Conservation (phyloP, 768 basidiomycete species). For the Russula lepida region DNA sequence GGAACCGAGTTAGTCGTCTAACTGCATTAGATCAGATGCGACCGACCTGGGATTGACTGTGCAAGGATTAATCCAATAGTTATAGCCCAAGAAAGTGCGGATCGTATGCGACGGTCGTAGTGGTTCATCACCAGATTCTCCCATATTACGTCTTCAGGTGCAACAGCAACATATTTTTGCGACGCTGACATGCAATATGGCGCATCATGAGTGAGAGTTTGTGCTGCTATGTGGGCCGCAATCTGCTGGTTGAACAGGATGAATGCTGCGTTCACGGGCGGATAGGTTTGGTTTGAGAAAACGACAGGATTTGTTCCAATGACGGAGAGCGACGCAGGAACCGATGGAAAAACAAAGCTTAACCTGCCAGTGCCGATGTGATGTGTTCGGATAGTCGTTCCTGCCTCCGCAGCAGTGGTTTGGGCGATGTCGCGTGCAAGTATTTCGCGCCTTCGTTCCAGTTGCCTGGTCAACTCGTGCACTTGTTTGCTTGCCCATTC, state of each 20-base stretch:
- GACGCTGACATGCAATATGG: constrained; percentile 69
- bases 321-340: constrained; percentile 13
- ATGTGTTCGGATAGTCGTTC: constrained; percentile 20
- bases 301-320: constrained; percentile 13
- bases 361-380: constrained; percentile 22
- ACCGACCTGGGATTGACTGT: constrained; percentile 77
- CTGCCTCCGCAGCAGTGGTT: constrained; percentile 19
- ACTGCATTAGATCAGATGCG: not conserved
- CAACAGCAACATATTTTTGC: constrained; percentile 64
- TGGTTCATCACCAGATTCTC: constrained; percentile 81
- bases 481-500: constrained; percentile 84
- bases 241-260: constrained; percentile 90
- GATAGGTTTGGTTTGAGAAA: constrained; percentile 26
- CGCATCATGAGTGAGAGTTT: constrained; percentile 67
- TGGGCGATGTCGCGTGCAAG: constrained; percentile 28
- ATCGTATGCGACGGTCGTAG: constrained; percentile 48
- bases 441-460: constrained; percentile 24
- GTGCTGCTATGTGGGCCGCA: constrained; percentile 80
- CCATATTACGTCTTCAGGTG: constrained; percentile 90
- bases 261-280: constrained; percentile 55
- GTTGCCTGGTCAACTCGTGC: constrained; percentile 28
- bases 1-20: not conserved
- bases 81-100: constrained; percentile 52
- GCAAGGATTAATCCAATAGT: constrained; percentile 77
- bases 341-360: constrained; percentile 13